Conservation (phyloP, 129 eudicot genomes). For the Chrysanthemum makinoi region DNA sequence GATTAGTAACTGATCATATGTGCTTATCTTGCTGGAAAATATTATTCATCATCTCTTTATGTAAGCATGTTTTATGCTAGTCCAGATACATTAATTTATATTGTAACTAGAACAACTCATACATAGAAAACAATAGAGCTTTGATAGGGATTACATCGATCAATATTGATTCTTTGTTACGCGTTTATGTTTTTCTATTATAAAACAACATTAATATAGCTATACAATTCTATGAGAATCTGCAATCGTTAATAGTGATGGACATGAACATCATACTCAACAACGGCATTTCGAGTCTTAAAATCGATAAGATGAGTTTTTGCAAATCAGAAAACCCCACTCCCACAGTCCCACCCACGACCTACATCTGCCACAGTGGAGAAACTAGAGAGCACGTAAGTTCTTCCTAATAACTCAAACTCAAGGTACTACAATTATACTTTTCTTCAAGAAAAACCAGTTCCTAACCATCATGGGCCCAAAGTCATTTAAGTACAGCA, state of each 20-base stretch:
- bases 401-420: neutral
- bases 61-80: too few relatives aligned
- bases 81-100: too few relatives aligned
- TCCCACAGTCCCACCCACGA: neutral
- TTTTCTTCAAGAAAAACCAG: neutral
- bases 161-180: too few relatives aligned
- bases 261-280: neutral
- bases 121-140: too few relatives aligned
- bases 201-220: neutral
- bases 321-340: neutral
- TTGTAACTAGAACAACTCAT: too few relatives aligned
- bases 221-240: neutral
- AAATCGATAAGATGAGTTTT: neutral
- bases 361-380: neutral
- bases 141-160: too few relatives aligned
- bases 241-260: neutral
- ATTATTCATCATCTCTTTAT: too few relatives aligned
- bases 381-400: too few relatives aligned
- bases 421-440: neutral
- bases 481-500: neutral
- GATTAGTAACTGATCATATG: too few relatives aligned
- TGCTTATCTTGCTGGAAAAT: too few relatives aligned
- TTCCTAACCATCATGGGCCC: slow-evolving; percentile 36
- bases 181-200: neutral
- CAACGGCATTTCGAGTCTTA: neutral